Evolutionary conservation across 257 asterid species (phyloP).

Genomic region (Echium plantagineum): DNA sequence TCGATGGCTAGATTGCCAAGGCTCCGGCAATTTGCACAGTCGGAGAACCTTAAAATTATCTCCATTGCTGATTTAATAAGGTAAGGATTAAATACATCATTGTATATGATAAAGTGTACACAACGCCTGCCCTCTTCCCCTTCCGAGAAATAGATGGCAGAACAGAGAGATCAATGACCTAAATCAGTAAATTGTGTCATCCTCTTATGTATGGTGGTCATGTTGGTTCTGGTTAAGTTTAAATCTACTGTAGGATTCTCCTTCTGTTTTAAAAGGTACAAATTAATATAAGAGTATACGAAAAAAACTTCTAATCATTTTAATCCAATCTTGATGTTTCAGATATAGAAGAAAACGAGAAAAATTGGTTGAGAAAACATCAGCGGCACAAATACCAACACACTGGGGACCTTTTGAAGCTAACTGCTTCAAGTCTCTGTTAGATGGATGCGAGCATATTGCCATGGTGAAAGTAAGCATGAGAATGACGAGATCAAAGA

Average conservation of each 20-base stretch:
- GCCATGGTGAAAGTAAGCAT: conserved; percentile 19
- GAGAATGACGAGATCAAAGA: background rate
- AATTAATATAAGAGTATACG: no score
- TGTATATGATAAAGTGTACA: no score
- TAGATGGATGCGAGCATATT: conserved; percentile 23
- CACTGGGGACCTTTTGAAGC: conserved; percentile 19
- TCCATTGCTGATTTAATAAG: conserved; percentile 22
- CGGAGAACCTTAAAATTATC: conserved; percentile 13
- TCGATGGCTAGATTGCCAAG: no score
- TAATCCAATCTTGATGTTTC: background rate
- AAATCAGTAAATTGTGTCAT: no score
- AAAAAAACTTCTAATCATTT: no score
- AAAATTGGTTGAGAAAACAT: conserved; percentile 13
- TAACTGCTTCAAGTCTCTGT: conserved; percentile 16
- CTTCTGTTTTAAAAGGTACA: no score
- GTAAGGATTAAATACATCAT: background rate
- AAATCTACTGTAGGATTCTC: no score
- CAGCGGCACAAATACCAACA: conserved; percentile 17
- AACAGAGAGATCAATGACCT: no score
- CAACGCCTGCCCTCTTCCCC: no score
- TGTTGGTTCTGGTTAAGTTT: no score
- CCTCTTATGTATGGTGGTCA: no score
- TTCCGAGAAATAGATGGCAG: no score
- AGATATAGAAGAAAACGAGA: conserved; percentile 16
- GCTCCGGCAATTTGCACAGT: conserved; percentile 16